These are phyloP conservation scores for Trametes pubescens DNA, from an alignment of 1,284 basidiomycete genomes.

Conservation along the genomic window DNA sequence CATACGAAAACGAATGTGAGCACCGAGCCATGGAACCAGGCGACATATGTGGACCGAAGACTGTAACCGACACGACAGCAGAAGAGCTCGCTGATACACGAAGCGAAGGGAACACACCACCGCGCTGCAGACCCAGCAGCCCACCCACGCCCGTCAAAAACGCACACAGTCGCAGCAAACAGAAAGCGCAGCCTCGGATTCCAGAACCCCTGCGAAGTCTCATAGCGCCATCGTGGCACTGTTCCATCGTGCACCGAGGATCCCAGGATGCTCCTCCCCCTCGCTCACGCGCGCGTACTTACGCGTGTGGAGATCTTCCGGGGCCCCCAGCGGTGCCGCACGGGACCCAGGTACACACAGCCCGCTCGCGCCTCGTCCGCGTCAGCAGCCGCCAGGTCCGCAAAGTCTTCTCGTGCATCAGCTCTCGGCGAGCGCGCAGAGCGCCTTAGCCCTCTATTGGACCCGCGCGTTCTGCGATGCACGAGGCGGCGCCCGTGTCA, in stretches of 20 bases:
- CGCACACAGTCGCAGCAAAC: background rate
- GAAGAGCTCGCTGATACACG: background rate
- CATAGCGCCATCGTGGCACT: background rate
- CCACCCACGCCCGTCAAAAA: background rate
- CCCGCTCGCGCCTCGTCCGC: no score
- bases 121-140: background rate
- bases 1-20: no score
- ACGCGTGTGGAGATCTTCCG: no score
- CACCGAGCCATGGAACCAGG: no score
- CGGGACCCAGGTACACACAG: no score
- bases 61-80: background rate
- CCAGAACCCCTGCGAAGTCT: background rate
- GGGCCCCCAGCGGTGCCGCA: no score
- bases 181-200: background rate
- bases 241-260: background rate
- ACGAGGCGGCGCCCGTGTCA: conserved; percentile 8
- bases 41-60: background rate
- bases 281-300: background rate
- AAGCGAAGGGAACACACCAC: background rate
- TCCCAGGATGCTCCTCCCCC: background rate
- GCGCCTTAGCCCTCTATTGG: background rate
- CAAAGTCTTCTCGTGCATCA: no score
- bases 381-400: background rate
- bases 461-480: conserved; percentile 8
- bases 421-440: background rate